These are phyloP conservation scores for Ganoderma sinense DNA, from an alignment of 1,284 basidiomycete genomes.

Conservation along the genomic window DNA sequence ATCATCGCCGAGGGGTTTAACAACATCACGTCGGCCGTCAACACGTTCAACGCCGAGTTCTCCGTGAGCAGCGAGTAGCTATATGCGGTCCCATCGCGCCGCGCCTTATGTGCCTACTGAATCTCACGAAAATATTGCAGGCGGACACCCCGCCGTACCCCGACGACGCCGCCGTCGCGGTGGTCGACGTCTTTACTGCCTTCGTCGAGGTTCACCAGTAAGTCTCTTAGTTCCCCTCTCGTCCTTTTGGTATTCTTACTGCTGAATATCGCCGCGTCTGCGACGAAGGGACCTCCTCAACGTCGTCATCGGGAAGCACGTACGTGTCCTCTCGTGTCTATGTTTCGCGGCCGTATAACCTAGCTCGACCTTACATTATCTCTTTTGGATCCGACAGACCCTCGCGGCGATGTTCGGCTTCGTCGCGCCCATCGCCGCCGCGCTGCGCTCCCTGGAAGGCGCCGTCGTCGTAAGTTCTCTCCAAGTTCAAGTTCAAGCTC, in stretches of 20 bases:
- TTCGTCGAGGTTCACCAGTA: constrained; percentile 3
- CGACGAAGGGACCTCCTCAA: not conserved
- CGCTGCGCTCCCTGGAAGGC: not conserved
- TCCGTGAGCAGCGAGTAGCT: not conserved
- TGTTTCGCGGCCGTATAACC: not conserved
- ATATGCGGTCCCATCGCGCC: not conserved
- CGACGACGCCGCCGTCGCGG: not conserved
- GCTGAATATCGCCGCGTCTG: not conserved
- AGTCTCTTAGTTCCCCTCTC: not conserved
- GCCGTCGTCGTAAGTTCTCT: not conserved
- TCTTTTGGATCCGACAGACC: not conserved
- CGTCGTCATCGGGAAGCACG: constrained; percentile 1
- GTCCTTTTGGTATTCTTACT: too few relatives aligned
- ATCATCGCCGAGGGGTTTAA: not conserved
- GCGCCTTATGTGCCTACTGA: too few relatives aligned
- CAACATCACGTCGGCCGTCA: not conserved
- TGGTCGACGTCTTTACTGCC: constrained; percentile 1
- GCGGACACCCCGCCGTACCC: not conserved
- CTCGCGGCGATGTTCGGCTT: not conserved
- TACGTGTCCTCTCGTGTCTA: not conserved
- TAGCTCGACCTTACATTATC: too few relatives aligned
- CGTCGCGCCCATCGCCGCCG: not conserved
- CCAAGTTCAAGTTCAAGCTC: too few relatives aligned
- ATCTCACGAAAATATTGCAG: not conserved
- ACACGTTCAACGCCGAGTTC: constrained; percentile 2